Conservation (phyloP, 805 yeast genomes). For the Wickerhamiella musiphila region DNA sequence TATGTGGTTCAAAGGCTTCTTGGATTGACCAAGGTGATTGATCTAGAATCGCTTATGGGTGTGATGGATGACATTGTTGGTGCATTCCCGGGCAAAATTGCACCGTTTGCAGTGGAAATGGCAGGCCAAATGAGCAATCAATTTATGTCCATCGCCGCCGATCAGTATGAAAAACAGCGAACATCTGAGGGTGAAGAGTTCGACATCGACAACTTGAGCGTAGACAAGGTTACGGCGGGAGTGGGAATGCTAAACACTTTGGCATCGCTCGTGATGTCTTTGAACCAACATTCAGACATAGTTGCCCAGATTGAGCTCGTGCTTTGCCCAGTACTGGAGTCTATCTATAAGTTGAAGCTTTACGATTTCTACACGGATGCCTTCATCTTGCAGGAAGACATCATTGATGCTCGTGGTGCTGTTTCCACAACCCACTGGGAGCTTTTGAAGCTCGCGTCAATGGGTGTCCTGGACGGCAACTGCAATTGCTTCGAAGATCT, state of each 20-base stretch:
- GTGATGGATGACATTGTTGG: constrained; percentile 96
- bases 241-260: constrained; percentile 67
- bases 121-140: constrained; percentile 44
- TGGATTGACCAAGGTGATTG: constrained; percentile 60
- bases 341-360: constrained; percentile 45
- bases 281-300: constrained; percentile 61
- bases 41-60: constrained; percentile 69
- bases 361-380: constrained; percentile 63
- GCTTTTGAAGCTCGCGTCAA: constrained; percentile 39
- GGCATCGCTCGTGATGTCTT: constrained; percentile 61
- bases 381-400: constrained; percentile 57
- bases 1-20: constrained; percentile 70
- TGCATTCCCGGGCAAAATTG: constrained; percentile 67
- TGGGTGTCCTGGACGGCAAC: constrained; percentile 26
- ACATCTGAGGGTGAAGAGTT: constrained; percentile 18
- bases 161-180: constrained; percentile 26
- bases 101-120: constrained; percentile 73
- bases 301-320: constrained; percentile 48
- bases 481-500: constrained; percentile 60
- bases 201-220: constrained; percentile 26
- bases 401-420: constrained; percentile 39
- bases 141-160: constrained; percentile 51
- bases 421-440: constrained; percentile 65
- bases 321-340: constrained; percentile 50
- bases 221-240: constrained; percentile 70